Conservation (phyloP, 2,329 filamentous ascomycete species). For the Fusarium napiforme region DNA sequence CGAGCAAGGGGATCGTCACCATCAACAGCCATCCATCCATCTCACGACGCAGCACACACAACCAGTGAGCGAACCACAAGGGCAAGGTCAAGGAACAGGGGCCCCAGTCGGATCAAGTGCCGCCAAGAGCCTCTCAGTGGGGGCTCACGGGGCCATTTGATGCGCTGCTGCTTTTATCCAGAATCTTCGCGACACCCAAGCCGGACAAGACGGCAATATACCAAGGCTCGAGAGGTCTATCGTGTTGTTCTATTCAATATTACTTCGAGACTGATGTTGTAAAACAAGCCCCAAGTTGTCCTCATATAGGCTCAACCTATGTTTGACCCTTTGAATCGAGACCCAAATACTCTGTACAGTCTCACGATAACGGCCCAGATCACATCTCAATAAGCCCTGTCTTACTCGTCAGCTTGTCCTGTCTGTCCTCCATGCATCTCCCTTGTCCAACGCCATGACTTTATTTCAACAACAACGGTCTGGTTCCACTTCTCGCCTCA, state of each 20-base stretch:
- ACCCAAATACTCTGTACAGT: background rate
- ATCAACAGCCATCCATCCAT: conserved; percentile 3
- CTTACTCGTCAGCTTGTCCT: conserved; percentile 19
- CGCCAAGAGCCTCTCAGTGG: conserved; percentile 40
- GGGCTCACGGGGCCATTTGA: conserved; percentile 29
- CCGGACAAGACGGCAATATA: conserved; percentile 30
- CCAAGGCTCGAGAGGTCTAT: background rate
- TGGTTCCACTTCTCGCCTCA: conserved; percentile 27
- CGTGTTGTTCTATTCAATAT: background rate
- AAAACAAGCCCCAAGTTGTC: background rate
- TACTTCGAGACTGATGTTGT: background rate
- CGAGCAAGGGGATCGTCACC: conserved; percentile 23
- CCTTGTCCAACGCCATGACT: conserved; percentile 24
- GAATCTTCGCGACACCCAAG: conserved; percentile 28
- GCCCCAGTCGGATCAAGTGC: conserved; percentile 22
- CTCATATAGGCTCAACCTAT: background rate
- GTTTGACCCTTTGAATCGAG: background rate
- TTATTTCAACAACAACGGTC: background rate
- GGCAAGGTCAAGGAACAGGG: conserved; percentile 3
- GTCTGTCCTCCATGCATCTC: conserved; percentile 14
- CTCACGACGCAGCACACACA: conserved; percentile 11
- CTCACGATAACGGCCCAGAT: conserved; percentile 16
- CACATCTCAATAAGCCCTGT: conserved; percentile 2
- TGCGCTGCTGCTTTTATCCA: conserved; percentile 34
- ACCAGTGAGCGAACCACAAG: background rate